Percentiles rank a stretch among this genome's conserved stretches.
Conservation (phyloP, 177 flowering plant species). For the Vitis hybrid region DNA sequence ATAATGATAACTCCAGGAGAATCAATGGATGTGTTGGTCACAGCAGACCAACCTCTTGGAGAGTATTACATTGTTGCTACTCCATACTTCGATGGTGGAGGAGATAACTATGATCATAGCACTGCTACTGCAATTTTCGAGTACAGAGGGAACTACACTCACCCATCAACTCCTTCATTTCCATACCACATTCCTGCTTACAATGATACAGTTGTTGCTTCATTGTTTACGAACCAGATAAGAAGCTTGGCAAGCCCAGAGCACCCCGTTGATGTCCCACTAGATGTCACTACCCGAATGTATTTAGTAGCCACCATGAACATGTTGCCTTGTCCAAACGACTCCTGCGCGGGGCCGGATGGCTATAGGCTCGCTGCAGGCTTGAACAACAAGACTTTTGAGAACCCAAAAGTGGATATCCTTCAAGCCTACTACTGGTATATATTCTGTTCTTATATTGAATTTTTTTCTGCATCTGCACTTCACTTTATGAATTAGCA, state of each 20-base stretch:
- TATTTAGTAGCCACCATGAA: not conserved
- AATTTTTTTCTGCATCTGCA: no score
- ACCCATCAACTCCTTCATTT: slow-evolving; percentile 9
- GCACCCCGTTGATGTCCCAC: slow-evolving; percentile 15
- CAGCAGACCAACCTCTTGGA: slow-evolving; percentile 22
- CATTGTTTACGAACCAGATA: slow-evolving; percentile 6
- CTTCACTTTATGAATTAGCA: no score
- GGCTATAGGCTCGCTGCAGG: not conserved
- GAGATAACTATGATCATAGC: not conserved
- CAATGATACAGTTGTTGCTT: slow-evolving; percentile 15
- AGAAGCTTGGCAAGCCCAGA: slow-evolving; percentile 20
- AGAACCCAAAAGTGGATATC: not conserved
- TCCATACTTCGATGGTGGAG: slow-evolving; percentile 11
- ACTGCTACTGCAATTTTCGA: no score
- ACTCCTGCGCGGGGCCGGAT: not conserved
- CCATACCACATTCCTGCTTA: slow-evolving; percentile 19
- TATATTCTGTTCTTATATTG: not conserved
- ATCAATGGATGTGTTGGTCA: slow-evolving; percentile 27
- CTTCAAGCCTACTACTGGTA: slow-evolving; percentile 15
- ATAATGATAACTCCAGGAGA: slow-evolving; percentile 31
- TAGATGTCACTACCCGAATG: slow-evolving; percentile 4
- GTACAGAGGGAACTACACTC: not conserved
- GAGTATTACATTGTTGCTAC: slow-evolving; percentile 37
- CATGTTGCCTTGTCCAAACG: not conserved
- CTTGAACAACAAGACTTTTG: slow-evolving; percentile 15